Percentiles rank a stretch among this genome's conserved stretches.
Evolutionary conservation across 1,284 basidiomycete genomes (phyloP).

Genomic region (Amylostereum areolatum): DNA sequence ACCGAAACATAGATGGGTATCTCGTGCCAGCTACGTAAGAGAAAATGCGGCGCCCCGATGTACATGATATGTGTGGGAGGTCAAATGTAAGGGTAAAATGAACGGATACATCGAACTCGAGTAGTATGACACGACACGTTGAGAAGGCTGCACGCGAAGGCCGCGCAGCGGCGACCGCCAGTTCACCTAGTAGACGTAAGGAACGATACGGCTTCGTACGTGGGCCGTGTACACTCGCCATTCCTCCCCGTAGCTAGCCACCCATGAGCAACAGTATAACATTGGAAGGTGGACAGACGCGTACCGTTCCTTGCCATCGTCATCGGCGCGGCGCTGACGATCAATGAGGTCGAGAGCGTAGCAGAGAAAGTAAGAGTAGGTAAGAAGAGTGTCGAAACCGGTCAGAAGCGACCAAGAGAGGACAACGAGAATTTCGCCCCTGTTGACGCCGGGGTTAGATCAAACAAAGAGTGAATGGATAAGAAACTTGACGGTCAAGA

Average conservation of each 20-base stretch:
- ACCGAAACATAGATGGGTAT: too few relatives aligned
- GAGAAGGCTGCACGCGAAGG: too few relatives aligned
- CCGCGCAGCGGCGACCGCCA: too few relatives aligned
- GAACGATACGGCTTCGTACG: conserved; percentile 84
- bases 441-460: conserved; percentile 22
- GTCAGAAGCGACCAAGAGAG: conserved; percentile 93
- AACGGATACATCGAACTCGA: too few relatives aligned
- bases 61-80: too few relatives aligned
- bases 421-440: conserved; percentile 88
- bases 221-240: conserved; percentile 83
- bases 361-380: conserved; percentile 93
- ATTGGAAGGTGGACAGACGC: conserved; percentile 5
- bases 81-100: too few relatives aligned
- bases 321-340: conserved; percentile 88
- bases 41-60: too few relatives aligned
- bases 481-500: neutral
- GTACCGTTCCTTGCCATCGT: conserved; percentile 84
- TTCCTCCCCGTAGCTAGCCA: conserved; percentile 73
- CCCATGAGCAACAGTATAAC: conserved; percentile 4
- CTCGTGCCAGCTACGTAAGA: too few relatives aligned
- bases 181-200: conserved; percentile 86
- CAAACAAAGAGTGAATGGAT: too few relatives aligned
- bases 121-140: too few relatives aligned
- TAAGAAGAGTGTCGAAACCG: conserved; percentile 87
- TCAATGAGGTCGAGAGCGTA: conserved; percentile 90